These are phyloP conservation scores for Lepidium didymum DNA, from an alignment of 345 rosid species.

Conservation along the genomic window DNA sequence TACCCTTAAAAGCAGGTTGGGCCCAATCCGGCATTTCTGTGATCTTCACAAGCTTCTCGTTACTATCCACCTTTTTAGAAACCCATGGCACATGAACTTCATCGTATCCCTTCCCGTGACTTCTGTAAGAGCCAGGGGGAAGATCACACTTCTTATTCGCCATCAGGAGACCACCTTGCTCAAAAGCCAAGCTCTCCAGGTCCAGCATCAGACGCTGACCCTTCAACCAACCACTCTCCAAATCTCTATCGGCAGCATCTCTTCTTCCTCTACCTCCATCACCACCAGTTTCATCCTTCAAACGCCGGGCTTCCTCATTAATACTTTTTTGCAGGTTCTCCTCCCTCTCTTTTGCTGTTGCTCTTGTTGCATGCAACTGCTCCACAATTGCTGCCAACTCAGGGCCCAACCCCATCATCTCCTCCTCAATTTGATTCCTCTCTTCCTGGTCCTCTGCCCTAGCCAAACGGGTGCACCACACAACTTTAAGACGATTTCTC, in stretches of 20 bases:
- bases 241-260: conserved; percentile 59
- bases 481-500: conserved; percentile 68
- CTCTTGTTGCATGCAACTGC: conserved; percentile 92
- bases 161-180: conserved; percentile 85
- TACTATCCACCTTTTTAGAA: conserved; percentile 45
- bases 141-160: conserved; percentile 86
- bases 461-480: conserved; percentile 95
- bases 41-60: conserved; percentile 74
- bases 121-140: conserved; percentile 67
- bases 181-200: conserved; percentile 69
- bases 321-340: conserved; percentile 87
- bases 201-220: conserved; percentile 85
- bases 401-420: conserved; percentile 64
- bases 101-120: conserved; percentile 66
- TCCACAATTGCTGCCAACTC: conserved; percentile 71
- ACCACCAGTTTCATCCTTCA: conserved; percentile 71
- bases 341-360: conserved; percentile 95
- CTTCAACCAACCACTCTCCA: conserved; percentile 70
- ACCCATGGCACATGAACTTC: conserved; percentile 94
- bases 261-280: conserved; percentile 57
- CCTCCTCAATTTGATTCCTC: conserved; percentile 73
- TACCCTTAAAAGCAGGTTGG: conserved; percentile 88
- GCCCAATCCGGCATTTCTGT: conserved; percentile 91
- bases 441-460: conserved; percentile 87
- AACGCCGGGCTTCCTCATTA: conserved; percentile 86